These are phyloP conservation scores for Avicennia marina DNA, from an alignment of 257 asterid genomes.

Conservation along the genomic window DNA sequence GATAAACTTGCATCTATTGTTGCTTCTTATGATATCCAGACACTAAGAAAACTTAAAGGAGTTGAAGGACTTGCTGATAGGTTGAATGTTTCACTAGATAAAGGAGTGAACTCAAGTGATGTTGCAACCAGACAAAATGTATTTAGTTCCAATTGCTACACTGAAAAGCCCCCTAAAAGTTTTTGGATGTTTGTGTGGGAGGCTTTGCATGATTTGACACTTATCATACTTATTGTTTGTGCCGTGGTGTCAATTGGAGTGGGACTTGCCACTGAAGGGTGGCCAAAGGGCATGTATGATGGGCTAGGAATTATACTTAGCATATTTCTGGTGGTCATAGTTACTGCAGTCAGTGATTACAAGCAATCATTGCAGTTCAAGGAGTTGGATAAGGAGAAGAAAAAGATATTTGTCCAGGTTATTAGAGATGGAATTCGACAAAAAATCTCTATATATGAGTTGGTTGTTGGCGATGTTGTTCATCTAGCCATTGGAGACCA, in stretches of 20 bases:
- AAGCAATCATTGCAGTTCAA: slow-evolving; percentile 92
- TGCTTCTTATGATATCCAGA: slow-evolving; percentile 71
- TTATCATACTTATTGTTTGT: slow-evolving; percentile 79
- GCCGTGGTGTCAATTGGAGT: slow-evolving; percentile 90
- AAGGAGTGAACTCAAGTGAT: slow-evolving; percentile 69
- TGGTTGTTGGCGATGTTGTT: slow-evolving; percentile 91
- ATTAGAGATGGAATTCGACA: slow-evolving; percentile 78
- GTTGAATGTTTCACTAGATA: slow-evolving; percentile 56
- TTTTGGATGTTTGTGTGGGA: slow-evolving; percentile 97
- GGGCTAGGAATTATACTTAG: slow-evolving; percentile 88
- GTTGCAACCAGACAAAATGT: slow-evolving; percentile 53
- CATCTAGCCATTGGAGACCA: slow-evolving; percentile 71
- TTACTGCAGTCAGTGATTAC: slow-evolving; percentile 91
- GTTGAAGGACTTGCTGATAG: slow-evolving; percentile 70
- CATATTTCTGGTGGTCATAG: slow-evolving; percentile 77
- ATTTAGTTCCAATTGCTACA: slow-evolving; percentile 66
- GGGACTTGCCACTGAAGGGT: slow-evolving; percentile 97
- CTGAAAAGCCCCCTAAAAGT: slow-evolving; percentile 86
- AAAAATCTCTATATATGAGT: slow-evolving; percentile 72
- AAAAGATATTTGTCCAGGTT: slow-evolving; percentile 80
- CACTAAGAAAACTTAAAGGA: slow-evolving; percentile 62
- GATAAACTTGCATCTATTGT: slow-evolving; percentile 83
- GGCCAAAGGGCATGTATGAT: slow-evolving; percentile 92
- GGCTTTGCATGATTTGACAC: slow-evolving; percentile 90
- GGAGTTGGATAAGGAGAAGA: slow-evolving; percentile 96